Conservation (phyloP, 345 rosid genomes). For the Eucalyptus virginea region DNA sequence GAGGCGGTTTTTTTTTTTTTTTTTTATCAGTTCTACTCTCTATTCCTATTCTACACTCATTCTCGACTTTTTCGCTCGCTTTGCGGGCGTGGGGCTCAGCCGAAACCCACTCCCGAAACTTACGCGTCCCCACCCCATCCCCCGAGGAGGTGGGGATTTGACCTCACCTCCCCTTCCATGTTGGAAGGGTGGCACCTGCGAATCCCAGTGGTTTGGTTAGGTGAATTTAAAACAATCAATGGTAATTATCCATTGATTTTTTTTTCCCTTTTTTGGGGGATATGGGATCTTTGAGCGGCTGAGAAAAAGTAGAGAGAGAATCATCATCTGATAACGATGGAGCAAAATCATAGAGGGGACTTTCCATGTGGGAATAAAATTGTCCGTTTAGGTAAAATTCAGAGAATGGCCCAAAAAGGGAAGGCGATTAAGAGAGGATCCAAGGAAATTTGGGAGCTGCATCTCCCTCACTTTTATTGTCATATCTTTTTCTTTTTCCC, state of each 20-base stretch:
- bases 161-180: no score
- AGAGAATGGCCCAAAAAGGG: neutral
- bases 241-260: neutral
- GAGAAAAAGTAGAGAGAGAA: neutral
- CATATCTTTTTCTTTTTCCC: no score
- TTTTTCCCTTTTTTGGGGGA: rapidly evolving
- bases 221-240: neutral
- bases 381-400: neutral
- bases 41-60: no score
- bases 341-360: neutral
- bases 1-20: no score
- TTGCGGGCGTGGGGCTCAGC: no score
- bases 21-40: no score
- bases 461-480: neutral
- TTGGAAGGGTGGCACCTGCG: no score
- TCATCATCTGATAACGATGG: neutral
- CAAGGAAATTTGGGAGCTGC: neutral
- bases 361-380: neutral
- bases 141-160: no score
- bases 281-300: neutral
- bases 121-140: no score
- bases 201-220: no score
- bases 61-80: no score
- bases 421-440: neutral
- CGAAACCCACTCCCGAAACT: no score